These are phyloP conservation scores for Simplicillium sp. DNA, from an alignment of 2,329 filamentous ascomycete species.

Conservation along the genomic window DNA sequence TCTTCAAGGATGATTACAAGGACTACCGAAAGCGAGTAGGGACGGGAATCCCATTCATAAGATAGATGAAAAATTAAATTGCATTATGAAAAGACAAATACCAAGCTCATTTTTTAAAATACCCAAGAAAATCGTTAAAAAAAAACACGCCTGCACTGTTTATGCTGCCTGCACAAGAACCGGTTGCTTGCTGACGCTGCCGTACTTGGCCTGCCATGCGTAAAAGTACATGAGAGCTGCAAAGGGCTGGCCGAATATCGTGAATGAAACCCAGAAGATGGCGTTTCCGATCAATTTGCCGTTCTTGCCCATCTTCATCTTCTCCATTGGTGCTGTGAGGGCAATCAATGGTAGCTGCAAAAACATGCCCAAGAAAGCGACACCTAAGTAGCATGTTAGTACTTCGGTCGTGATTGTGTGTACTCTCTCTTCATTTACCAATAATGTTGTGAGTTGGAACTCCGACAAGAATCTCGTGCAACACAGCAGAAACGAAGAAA, in stretches of 20 bases:
- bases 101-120: too few relatives aligned
- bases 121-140: not conserved
- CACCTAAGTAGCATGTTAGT: constrained; percentile 40
- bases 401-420: constrained; percentile 2
- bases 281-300: constrained; percentile 80
- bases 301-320: constrained; percentile 58
- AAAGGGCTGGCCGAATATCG: constrained; percentile 87
- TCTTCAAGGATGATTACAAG: constrained; percentile 78
- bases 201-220: constrained; percentile 97
- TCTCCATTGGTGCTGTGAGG: constrained; percentile 70
- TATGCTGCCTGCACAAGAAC: constrained; percentile 8
- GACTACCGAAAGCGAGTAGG: constrained; percentile 61
- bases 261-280: constrained; percentile 96
- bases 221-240: constrained; percentile 94
- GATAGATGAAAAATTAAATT: constrained; percentile 9
- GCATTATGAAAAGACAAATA: not conserved
- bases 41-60: constrained; percentile 68
- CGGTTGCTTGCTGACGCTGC: constrained; percentile 54
- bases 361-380: constrained; percentile 92
- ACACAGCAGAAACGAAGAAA: constrained; percentile 77
- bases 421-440: constrained; percentile 38
- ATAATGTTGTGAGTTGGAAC: constrained; percentile 92
- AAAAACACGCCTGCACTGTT: not conserved
- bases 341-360: constrained; percentile 82
- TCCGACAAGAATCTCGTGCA: constrained; percentile 89